Conservation (phyloP, 176 grass and related monocot species). For the Pontederia paniculata region DNA sequence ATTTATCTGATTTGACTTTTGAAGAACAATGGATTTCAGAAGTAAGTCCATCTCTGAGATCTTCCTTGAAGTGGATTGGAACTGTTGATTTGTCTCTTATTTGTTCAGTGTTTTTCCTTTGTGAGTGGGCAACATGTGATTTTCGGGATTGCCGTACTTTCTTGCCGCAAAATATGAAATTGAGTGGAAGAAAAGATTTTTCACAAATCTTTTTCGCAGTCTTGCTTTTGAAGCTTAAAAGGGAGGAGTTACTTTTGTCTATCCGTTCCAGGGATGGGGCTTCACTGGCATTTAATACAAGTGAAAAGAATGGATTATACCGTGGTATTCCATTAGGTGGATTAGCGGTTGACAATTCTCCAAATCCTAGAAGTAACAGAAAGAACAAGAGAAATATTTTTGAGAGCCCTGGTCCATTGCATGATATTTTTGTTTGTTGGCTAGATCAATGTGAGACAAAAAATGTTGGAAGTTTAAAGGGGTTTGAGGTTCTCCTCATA, state of each 20-base stretch:
- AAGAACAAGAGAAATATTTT: conserved; percentile 58
- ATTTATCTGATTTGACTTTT: conserved; percentile 78
- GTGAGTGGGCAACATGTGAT: conserved; percentile 99
- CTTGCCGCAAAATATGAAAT: conserved; percentile 44
- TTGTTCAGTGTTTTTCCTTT: conserved; percentile 94
- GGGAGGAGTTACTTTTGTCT: conserved; percentile 61
- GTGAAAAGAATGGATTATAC: conserved; percentile 39
- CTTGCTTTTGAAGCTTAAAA: conserved; percentile 80
- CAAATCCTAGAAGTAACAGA: conserved; percentile 35
- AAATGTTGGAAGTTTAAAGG: conserved; percentile 59
- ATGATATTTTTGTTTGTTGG: conserved; percentile 96
- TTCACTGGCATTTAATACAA: conserved; percentile 28
- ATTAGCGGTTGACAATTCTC: conserved; percentile 20
- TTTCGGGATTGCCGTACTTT: conserved; percentile 81
- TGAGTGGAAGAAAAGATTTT: conserved; percentile 82
- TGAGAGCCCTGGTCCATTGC: conserved; percentile 87
- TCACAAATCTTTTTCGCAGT: conserved; percentile 85
- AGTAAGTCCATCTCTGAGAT: conserved; percentile 85
- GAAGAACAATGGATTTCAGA: conserved; percentile 96
- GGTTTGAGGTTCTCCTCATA: conserved; percentile 60
- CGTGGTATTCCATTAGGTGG: conserved; percentile 31
- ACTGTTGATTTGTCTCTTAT: conserved; percentile 73
- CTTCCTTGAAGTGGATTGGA: conserved; percentile 94
- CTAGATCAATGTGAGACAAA: conserved; percentile 89
- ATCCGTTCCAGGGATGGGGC: conserved; percentile 45